These are phyloP conservation scores for Colletotrichum sp. DNA, from an alignment of 2,329 filamentous ascomycete species.

Conservation along the genomic window DNA sequence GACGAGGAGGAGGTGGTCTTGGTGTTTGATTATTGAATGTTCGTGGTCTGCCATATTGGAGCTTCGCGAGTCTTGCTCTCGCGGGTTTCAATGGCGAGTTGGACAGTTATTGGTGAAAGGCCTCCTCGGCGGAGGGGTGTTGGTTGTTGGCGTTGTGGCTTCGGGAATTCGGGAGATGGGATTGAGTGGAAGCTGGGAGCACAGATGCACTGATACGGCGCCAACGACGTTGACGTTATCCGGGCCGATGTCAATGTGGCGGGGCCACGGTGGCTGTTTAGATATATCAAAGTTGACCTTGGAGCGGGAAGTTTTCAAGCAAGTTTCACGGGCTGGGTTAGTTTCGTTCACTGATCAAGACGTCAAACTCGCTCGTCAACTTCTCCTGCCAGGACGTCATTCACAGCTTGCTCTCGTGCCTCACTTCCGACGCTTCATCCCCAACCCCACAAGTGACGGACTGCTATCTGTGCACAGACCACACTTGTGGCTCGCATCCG, in stretches of 20 bases:
- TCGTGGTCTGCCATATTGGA: slow-evolving; percentile 62
- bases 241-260: slow-evolving; percentile 7
- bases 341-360: background rate
- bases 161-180: background rate
- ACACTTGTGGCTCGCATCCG: background rate
- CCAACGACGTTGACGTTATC: slow-evolving; percentile 9
- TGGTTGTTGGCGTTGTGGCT: background rate
- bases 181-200: slow-evolving; percentile 1
- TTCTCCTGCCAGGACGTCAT: background rate
- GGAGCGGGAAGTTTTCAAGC: background rate
- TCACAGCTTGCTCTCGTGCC: background rate
- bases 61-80: background rate
- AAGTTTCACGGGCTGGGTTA: background rate
- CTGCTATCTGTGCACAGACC: background rate
- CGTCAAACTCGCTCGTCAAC: background rate
- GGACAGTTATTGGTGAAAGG: background rate
- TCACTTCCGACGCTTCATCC: background rate
- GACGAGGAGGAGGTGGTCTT: slow-evolving; percentile 78
- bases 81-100: background rate
- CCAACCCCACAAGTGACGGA: slow-evolving; percentile 4
- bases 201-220: slow-evolving; percentile 8
- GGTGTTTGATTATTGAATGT: slow-evolving; percentile 73
- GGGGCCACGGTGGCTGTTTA: background rate
- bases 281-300: background rate
- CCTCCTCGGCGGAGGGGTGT: background rate